Evolutionary conservation across 306 rosid species (phyloP), one percentile per base, ranked within the genome.

Genomic region (Fragaria vesca): DNA sequence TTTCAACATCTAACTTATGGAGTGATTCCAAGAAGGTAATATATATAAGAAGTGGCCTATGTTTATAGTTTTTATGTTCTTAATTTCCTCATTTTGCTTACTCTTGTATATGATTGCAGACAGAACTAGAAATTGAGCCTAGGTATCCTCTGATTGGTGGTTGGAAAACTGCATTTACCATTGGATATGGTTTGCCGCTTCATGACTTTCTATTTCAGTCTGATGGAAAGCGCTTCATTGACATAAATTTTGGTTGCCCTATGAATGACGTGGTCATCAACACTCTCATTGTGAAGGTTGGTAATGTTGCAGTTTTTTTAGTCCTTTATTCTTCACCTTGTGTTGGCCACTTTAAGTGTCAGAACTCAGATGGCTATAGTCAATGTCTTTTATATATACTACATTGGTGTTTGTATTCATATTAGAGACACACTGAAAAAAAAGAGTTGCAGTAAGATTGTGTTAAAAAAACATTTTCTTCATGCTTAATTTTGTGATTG

Each of bases 91-190:
- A 80, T 60, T 81, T 83, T 78, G 68, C 81, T 48, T 5, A 67
- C 48, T 79, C 38, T 54, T 81, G 66, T 81, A 67, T 72, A 52
- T 74, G 55, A 78, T 81, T 76, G 57, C 91, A 96, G 97, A 91
- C 88, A 10, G 90, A 90, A 79, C 87, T 96, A 79, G 94, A 88
- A 85, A 93, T 96, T 47, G 97, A 96, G 83, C 99, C 98, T 79
- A 84, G 99, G 80, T 96, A 88, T 87, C 98, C 99, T 63, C 72
- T 96, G 85, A 88, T 96, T 85, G 99, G 99, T 84, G 99, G 99
- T 78, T 96, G 99, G 99, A 91, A 82, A 85, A 87, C 91, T 78
- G 83, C 96, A 62, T 96, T 93, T 82, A 93, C 99, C 72, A 90
- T 96, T 79, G 99, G 99, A 76, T 96, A 93, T 76, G 83, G 97